These are phyloP conservation scores for Diaporthe aspalathi DNA, from an alignment of 2,329 filamentous ascomycete species.

Conservation along the genomic window DNA sequence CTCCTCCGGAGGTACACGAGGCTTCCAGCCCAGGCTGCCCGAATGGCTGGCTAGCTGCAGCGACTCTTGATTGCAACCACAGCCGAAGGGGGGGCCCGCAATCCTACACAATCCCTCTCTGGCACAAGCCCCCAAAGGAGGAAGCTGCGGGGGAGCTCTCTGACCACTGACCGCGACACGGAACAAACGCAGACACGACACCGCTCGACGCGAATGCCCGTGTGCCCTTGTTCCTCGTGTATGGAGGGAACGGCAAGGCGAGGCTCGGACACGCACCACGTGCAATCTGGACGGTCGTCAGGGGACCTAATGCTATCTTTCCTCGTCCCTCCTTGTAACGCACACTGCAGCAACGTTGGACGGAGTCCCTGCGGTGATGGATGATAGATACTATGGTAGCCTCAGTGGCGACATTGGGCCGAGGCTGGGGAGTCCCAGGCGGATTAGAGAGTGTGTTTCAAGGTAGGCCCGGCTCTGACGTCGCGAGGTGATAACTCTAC, in stretches of 20 bases:
- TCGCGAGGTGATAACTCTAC: background rate
- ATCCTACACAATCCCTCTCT: constrained; percentile 30
- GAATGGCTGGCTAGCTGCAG: background rate
- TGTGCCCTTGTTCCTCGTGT: background rate
- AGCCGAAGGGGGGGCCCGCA: constrained; percentile 6
- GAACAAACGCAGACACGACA: constrained; percentile 23
- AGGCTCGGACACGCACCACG: constrained; percentile 18
- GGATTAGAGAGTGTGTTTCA: constrained; percentile 28
- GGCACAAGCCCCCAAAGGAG: background rate
- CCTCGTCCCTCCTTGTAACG: constrained; percentile 24
- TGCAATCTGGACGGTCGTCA: constrained; percentile 21
- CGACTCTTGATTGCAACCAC: background rate
- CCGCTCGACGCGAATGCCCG: constrained; percentile 19
- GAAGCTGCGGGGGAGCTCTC: constrained; percentile 16
- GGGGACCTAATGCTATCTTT: constrained; percentile 23
- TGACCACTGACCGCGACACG: constrained; percentile 27
- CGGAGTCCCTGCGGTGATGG: constrained; percentile 5
- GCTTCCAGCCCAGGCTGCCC: background rate
- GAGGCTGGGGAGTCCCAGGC: constrained; percentile 25
- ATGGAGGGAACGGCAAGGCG: background rate
- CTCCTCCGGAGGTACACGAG: constrained; percentile 24
- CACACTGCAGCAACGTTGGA: constrained; percentile 27
- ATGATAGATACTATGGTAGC: constrained; percentile 14
- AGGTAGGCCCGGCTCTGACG: constrained; percentile 23
- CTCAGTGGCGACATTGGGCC: constrained; percentile 25